Base-by-base conservation (phyloP, 2,329 filamentous ascomycete genomes). In the Alternaria sp. region DNA sequence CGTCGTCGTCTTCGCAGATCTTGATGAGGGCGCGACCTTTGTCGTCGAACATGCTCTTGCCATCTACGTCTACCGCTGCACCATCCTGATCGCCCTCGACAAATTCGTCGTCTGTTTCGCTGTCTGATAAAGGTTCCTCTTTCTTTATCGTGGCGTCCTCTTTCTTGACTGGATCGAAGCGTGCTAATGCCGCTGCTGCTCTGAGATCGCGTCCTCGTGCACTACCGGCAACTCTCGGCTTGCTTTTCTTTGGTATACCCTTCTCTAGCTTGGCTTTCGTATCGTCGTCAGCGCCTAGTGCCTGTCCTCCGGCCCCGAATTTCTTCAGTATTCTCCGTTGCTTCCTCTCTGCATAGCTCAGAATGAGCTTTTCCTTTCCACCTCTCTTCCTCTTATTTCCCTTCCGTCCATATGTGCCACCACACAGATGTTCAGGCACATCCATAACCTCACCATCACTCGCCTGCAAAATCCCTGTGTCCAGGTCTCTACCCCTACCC, bases 221-320 rank as follows among this genome's bases (percentile, higher is more conserved):
- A 72, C 91, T 93, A 9, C 84, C 84, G 3, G 91, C 91, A 10
- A 94, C 90, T 45, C 89, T 84, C 0, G 91, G 91, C 67, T 90
- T 91, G 9, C 83, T 85, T 26, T 84, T 82, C 1, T 84, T 80
- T 50, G 82, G 80, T 67, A 86, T 85, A 48, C 88, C 88, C 33
- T 84, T 84, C 73, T 93, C 90, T 13, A 93, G 78, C 71, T 86
- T 86, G 21, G 84, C 80, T 70, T 91, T 89, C 34, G 83, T 77
- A 34, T 82, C 82, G 29, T 89, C 87, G 61, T 93, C 90, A 3
- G 87, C 88, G 0, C 91, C 91, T 1, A 95, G 79, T 0, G 85
- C 80, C 28, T 87, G 80, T 0, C 91, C 91, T 41, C 89, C 87
- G 28, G 81, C 83, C 4, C 91, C 91, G 75, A 95, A 94, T 75